phyloP scores from a whole-genome alignment of 768 basidiomycete species.

The Kwoniella mangroviensis region DNA sequence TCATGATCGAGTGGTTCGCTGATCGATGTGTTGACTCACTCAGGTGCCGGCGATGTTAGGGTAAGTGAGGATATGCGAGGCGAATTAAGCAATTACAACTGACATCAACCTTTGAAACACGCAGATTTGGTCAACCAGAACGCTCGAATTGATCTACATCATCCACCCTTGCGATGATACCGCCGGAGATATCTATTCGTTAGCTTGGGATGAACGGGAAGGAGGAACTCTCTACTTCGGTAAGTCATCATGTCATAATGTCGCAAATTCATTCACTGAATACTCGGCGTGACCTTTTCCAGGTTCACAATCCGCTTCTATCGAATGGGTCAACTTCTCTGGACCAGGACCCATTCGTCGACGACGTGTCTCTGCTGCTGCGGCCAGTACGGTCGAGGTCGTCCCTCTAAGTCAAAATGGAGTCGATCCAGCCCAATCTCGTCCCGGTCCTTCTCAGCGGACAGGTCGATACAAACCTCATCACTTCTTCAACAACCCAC shows the following conservation, averaged over 20 bases:
- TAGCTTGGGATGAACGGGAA: conserved; percentile 71
- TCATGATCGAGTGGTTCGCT: background rate
- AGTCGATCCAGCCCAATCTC: conserved; percentile 6
- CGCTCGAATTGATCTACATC: conserved; percentile 70
- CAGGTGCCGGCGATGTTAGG: conserved; percentile 86
- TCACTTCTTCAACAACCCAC: conserved; percentile 91
- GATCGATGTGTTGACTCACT: background rate
- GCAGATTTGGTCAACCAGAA: conserved; percentile 81
- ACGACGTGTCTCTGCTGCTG: conserved; percentile 31
- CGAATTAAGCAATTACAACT: background rate
- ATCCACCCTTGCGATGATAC: conserved; percentile 79
- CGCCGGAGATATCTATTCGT: conserved; percentile 84
- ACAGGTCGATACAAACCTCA: conserved; percentile 62
- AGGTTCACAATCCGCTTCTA: conserved; percentile 82
- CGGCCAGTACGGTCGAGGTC: conserved; percentile 33
- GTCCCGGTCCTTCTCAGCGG: conserved; percentile 30
- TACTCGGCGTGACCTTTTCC: too few species aligned
- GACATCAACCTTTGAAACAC: conserved; percentile 10
- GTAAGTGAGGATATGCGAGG: conserved; percentile 60
- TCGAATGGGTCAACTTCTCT: conserved; percentile 81
- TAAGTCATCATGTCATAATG: conserved; percentile 8
- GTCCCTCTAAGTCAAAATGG: conserved; percentile 27
- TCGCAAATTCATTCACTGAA: too few species aligned
- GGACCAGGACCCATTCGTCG: conserved; percentile 27
- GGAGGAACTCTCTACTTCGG: conserved; percentile 79